Base-by-base conservation (phyloP, 345 rosid species). In the Populus deltoides region DNA sequence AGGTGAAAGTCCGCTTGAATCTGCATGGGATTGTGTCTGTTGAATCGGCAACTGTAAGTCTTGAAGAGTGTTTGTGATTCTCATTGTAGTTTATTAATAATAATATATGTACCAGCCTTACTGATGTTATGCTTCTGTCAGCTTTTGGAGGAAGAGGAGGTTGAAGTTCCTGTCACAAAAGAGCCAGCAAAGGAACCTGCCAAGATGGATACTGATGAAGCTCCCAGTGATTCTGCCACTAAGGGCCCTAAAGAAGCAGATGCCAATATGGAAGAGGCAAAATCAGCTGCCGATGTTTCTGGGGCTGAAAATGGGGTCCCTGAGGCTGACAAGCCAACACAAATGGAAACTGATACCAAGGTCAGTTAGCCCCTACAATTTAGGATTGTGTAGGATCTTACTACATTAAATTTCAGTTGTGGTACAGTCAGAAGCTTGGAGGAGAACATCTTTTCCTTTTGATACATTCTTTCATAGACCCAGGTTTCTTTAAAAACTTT, bases 131-230 rank as follows among this genome's bases (percentile, higher is more conserved):
- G 68, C 25, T 24, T 74, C 15, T 78, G 71, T 66, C 86, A 97
- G 99, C 99, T 92, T 73, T 82, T 94, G 82, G 99, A 94, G 83
- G 98, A 97, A 76, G 97, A 96, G 78, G 99, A 96, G 79, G 74
- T 90, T 78, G 98, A 90, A 75, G 91, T 97, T 75, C 92, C 97
- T 1, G 93, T 97, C 69, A 55, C 89, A 9, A 90, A 89, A 78
- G 97, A 91, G 76, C 80, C 83, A 1, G 66, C 62, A 27, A 88
- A 87, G 71, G 98, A 95, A 79, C 77, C 72, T 41, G 53, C 83
- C 51, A 90, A 89, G 86, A 91, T 96, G 97, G 99, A 89, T 15
- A 91, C 93, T 66, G 97, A 91, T 77, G 93, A 91, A 84, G 78
- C 84, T 45, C 59, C 88, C 8, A 76, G 27, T 24, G 89, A 81